Conservation (phyloP, 306 rosid species). For the Cucurbita pepo region DNA sequence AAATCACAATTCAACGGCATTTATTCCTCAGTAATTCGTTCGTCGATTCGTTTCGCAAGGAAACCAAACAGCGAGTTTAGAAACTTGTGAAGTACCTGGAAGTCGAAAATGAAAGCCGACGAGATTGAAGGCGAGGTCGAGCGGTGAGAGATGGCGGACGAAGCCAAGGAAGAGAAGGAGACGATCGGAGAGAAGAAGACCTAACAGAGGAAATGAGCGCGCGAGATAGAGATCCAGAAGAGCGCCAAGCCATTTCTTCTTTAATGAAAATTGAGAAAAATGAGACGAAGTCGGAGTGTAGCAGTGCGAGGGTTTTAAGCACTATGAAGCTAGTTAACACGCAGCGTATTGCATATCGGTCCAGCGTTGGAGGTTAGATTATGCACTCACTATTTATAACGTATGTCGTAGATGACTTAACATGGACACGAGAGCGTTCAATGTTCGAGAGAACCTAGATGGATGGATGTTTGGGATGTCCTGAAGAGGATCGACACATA, state of each 20-base stretch:
- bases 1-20: background rate
- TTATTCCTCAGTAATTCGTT: background rate
- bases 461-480: too few species aligned
- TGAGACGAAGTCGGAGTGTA: background rate
- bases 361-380: too few species aligned
- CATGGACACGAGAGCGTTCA: too few species aligned
- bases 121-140: slow-evolving; percentile 55
- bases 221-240: slow-evolving; percentile 63
- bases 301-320: too few species aligned
- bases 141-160: slow-evolving; percentile 46
- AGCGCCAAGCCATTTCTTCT: slow-evolving; percentile 49
- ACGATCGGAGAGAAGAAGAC: slow-evolving; percentile 43
- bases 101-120: slow-evolving; percentile 49
- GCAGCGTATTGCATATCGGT: too few species aligned
- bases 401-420: too few species aligned
- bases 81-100: slow-evolving; percentile 28
- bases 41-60: background rate
- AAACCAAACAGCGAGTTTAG: background rate
- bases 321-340: too few species aligned
- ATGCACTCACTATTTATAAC: too few species aligned
- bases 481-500: too few species aligned
- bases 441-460: too few species aligned
- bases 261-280: background rate
- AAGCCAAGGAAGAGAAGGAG: slow-evolving; percentile 45
- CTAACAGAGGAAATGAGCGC: slow-evolving; percentile 53